Base-by-base conservation (phyloP, 805 yeast species). In the Nematodospora valgi region DNA sequence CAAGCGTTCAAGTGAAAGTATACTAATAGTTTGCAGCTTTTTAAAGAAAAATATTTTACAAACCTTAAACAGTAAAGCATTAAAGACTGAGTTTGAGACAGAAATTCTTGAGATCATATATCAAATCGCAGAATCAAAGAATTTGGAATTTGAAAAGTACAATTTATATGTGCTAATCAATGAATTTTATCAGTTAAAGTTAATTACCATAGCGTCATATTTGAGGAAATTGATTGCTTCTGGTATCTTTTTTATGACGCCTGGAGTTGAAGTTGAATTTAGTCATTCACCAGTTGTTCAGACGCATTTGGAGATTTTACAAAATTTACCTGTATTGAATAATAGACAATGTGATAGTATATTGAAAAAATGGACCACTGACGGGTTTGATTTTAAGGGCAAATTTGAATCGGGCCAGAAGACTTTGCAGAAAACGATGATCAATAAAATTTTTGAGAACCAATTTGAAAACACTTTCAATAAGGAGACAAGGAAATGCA, bases 201-300 rank as follows among this genome's bases (percentile, higher is more conserved):
- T 82, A 16, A 68, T 83, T 16, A 58, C 75, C 2, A 64, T 80
- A 11, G 77, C 83, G 1, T 72, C 83, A 1, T 91, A 91, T 49
- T 67, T 89, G 38, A 66, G 97, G 48, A 77, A 80, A 46, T 62
- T 89, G 23, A 88, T 91, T 29, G 86, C 96, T 7, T 80, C 93
- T 1, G 98, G 97, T 4, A 68, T 87, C 1, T 75, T 89, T 30
- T 86, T 84, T 56, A 56, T 78, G 9, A 60, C 68, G 3, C 69
- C 75, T 6, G 74, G 48, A 20, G 42, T 43, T 7, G 47, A 49
- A 2, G 32, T 36, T 34, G 36, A 37, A 10, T 21, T 19, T 12
- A 23, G 36, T 10, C 35, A 34, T 32, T 40, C 44, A 3, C 53
- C 47, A 32, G 20, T 14, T 4, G 47, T 60, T 4, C 44, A 51